phyloP scores from a whole-genome alignment of 768 basidiomycete species.

The Suillus weaverae region DNA sequence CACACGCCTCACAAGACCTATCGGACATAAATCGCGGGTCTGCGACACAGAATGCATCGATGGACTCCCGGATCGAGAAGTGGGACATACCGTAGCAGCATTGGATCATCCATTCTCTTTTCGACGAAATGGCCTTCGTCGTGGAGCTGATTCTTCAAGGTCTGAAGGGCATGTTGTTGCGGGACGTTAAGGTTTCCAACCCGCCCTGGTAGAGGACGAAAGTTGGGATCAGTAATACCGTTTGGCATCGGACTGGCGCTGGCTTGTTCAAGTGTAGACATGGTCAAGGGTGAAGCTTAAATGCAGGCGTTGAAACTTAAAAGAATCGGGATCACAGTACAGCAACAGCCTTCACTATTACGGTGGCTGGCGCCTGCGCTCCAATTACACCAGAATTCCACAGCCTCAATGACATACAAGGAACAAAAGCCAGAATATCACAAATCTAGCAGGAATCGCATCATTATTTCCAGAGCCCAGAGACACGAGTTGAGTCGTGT shows the following conservation, averaged over 20 bases:
- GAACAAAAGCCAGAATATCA: background rate
- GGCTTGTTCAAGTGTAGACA: conserved; percentile 37
- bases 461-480: conserved; percentile 36
- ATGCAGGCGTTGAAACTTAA: background rate
- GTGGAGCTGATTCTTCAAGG: conserved; percentile 63
- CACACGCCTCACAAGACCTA: conserved; percentile 7
- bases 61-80: background rate
- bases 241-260: conserved; percentile 56
- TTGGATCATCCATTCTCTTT: conserved; percentile 69
- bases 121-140: conserved; percentile 60
- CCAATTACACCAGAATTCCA: background rate
- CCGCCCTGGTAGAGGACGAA: conserved; percentile 67
- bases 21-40: conserved; percentile 16
- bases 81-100: conserved; percentile 57
- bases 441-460: conserved; percentile 22
- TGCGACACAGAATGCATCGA: conserved; percentile 5
- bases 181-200: conserved; percentile 71
- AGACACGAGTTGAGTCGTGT: conserved; percentile 35
- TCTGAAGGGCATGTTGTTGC: conserved; percentile 67
- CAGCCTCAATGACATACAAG: background rate
- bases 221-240: conserved; percentile 63
- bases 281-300: conserved; percentile 19
- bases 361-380: background rate
- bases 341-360: background rate
- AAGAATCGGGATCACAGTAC: conserved; percentile 1